phyloP scores from a whole-genome alignment of 331 rosid species.

The Acacia concinna region DNA sequence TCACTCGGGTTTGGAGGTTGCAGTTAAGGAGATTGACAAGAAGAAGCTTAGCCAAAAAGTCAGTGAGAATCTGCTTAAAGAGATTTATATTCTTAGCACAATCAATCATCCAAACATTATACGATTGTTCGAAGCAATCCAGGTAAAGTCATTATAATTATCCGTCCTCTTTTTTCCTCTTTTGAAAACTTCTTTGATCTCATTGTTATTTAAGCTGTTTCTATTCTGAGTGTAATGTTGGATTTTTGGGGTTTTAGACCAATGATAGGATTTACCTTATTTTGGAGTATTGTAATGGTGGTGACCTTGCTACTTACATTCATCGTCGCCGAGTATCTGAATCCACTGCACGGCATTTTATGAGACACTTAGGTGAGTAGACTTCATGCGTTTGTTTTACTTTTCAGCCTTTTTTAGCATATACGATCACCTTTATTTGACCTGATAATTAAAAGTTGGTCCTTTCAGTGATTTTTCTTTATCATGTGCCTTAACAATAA shows the following conservation, averaged over 20 bases:
- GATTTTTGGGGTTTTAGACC: conserved; percentile 31
- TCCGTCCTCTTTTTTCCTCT: not conserved
- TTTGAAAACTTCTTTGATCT: not conserved
- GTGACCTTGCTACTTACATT: conserved; percentile 79
- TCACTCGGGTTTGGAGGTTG: conserved; percentile 64
- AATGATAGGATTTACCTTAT: conserved; percentile 82
- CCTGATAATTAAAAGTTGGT: not conserved
- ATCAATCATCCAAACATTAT: conserved; percentile 82
- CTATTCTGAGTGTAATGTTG: not conserved
- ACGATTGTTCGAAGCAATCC: conserved; percentile 52
- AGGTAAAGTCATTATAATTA: conserved; percentile 18
- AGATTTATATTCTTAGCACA: conserved; percentile 81
- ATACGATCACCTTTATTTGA: not conserved
- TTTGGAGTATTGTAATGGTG: conserved; percentile 94
- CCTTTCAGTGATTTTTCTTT: not conserved
- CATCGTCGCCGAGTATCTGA: conserved; percentile 71
- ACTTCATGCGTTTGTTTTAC: not conserved
- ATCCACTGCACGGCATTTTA: conserved; percentile 71
- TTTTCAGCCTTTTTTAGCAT: not conserved
- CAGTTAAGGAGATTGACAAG: conserved; percentile 81
- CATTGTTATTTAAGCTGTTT: not conserved
- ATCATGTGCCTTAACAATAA: not conserved
- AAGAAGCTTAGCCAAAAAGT: conserved; percentile 65
- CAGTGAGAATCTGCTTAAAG: conserved; percentile 66
- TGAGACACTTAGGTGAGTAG: conserved; percentile 82